These are phyloP conservation scores for Neurospora tetrasperma DNA, from an alignment of 495 filamentous ascomycete genomes.

Conservation along the genomic window DNA sequence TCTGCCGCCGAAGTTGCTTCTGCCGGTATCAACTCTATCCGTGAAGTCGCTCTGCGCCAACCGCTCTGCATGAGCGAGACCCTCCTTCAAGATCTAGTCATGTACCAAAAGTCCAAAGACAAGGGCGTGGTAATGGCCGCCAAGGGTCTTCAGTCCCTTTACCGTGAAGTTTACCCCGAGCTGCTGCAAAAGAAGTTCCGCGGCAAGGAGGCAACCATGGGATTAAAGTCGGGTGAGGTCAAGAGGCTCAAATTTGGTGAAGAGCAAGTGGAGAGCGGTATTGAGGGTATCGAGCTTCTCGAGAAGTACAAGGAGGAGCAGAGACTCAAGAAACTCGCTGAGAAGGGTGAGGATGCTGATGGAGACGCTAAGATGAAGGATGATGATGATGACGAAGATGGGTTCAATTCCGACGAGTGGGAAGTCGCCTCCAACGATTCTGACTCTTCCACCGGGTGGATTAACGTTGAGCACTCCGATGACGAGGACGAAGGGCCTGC, in stretches of 20 bases:
- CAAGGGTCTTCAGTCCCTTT: slow-evolving; percentile 79
- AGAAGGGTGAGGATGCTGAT: slow-evolving; percentile 39
- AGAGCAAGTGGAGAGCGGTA: slow-evolving; percentile 58
- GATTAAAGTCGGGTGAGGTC: slow-evolving; percentile 55
- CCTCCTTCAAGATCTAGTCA: slow-evolving; percentile 87
- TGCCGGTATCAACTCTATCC: slow-evolving; percentile 87
- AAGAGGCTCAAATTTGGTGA: slow-evolving; percentile 71
- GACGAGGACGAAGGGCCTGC: slow-evolving; percentile 56
- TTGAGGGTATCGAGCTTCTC: slow-evolving; percentile 87
- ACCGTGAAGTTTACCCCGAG: slow-evolving; percentile 78
- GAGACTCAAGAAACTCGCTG: slow-evolving; percentile 55
- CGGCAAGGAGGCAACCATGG: slow-evolving; percentile 87
- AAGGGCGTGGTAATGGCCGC: slow-evolving; percentile 98
- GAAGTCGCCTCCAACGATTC: slow-evolving; percentile 72
- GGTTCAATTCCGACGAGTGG: slow-evolving; percentile 71
- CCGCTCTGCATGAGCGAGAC: slow-evolving; percentile 93
- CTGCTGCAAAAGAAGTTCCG: slow-evolving; percentile 84
- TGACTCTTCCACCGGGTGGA: slow-evolving; percentile 79
- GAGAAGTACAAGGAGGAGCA: slow-evolving; percentile 93
- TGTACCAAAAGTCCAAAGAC: slow-evolving; percentile 95
- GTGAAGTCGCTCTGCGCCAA: slow-evolving; percentile 85
- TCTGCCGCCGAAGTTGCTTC: slow-evolving; percentile 83
- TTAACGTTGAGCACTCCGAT: slow-evolving; percentile 68
- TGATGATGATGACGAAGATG: slow-evolving; percentile 46
- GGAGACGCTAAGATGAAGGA: slow-evolving; percentile 19